Evolutionary conservation across 495 filamentous ascomycete genomes (phyloP).

Genomic region (Sordaria brevicollis): DNA sequence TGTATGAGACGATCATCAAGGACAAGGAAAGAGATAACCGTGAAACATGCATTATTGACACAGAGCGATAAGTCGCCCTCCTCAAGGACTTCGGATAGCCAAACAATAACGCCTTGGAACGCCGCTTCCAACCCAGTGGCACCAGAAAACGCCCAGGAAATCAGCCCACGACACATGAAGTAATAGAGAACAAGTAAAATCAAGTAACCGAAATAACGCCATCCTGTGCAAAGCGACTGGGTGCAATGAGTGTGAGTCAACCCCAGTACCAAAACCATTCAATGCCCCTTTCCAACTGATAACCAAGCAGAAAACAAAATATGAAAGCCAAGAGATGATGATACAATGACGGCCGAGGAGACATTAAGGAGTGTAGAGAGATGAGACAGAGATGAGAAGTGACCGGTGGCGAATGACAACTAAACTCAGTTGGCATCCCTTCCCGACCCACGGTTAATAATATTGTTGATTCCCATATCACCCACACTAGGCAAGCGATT

Average conservation of each 20-base stretch:
- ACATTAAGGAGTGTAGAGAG: neutral
- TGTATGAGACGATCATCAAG: too few relatives aligned
- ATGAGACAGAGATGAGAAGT: neutral
- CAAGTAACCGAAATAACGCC: neutral
- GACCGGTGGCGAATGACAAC: neutral
- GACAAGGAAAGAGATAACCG: too few relatives aligned
- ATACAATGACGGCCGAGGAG: neutral
- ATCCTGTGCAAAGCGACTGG: neutral
- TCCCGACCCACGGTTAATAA: constrained; percentile 37
- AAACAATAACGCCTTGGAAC: neutral
- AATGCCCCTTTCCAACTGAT: neutral
- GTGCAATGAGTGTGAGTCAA: neutral
- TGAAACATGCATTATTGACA: neutral
- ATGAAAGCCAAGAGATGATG: constrained; percentile 3
- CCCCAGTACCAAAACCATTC: neutral
- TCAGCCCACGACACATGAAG: neutral
- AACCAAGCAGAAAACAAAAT: neutral
- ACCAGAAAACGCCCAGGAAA: neutral
- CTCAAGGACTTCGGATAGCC: neutral
- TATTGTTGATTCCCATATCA: constrained; percentile 47
- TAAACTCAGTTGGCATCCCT: constrained; percentile 4
- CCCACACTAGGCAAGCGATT: constrained; percentile 38
- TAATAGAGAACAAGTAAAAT: neutral
- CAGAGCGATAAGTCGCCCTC: neutral
- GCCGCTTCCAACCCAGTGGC: neutral